Percentiles rank a stretch among this genome's conserved stretches.
phyloP scores from a whole-genome alignment of 345 rosid genomes.

The Zanthoxylum bungeanum region DNA sequence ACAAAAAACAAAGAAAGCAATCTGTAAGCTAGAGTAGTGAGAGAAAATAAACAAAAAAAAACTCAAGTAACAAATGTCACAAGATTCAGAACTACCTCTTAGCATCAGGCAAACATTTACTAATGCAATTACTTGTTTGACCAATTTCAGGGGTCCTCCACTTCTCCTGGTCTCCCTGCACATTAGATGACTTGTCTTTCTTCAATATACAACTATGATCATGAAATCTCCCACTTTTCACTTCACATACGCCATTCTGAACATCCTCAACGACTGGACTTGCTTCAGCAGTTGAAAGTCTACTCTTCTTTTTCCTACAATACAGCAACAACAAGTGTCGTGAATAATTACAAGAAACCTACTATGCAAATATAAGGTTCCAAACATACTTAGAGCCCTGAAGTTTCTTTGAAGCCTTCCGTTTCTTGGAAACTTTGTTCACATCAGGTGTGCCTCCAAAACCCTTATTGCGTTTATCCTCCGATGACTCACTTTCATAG shows the following conservation, averaged over 20 bases:
- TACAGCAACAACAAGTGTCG: not conserved
- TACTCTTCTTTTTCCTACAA: constrained; percentile 70
- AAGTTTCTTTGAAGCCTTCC: constrained; percentile 61
- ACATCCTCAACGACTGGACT: constrained; percentile 22
- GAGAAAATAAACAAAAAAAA: not conserved
- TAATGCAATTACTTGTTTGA: constrained; percentile 21
- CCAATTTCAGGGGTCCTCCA: constrained; percentile 21
- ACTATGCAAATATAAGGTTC: not conserved
- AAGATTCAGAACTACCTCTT: constrained; percentile 35
- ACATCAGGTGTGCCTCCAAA: constrained; percentile 32
- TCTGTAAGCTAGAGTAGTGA: not conserved
- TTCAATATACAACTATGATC: constrained; percentile 17
- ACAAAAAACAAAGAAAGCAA: constrained; percentile 9
- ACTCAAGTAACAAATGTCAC: not conserved
- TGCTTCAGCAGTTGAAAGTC: constrained; percentile 43
- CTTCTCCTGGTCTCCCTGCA: constrained; percentile 21
- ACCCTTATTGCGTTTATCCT: constrained; percentile 28
- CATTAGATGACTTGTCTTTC: constrained; percentile 26
- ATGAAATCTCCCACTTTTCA: constrained; percentile 29
- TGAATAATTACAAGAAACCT: not conserved
- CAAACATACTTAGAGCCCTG: constrained; percentile 58
- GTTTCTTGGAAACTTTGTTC: constrained; percentile 56
- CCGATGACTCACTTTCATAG: constrained; percentile 60
- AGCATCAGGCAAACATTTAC: constrained; percentile 17
- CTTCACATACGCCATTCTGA: constrained; percentile 5